Evolutionary conservation across 2,329 filamentous ascomycete genomes (phyloP), one percentile per base, ranked within the genome.

Genomic region (Zopfia rhizophila): DNA sequence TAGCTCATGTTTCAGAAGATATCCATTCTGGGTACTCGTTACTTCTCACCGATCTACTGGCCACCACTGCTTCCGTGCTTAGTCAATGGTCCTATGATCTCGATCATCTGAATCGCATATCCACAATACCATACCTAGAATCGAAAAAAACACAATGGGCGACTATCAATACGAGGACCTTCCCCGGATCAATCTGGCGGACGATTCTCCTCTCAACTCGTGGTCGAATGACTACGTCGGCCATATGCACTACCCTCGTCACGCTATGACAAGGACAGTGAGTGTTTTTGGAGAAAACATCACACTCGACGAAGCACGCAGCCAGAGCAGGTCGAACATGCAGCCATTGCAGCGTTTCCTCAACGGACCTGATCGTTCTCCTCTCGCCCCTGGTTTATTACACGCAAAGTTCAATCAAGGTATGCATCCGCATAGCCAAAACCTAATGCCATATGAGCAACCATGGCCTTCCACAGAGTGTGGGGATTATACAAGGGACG

Each of bases 321-420:
- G 55, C 24, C 51, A 61, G 33, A 55, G 53, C 8, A 51, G 51
- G 38, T 54, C 65, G 27, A 63, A 47, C 40, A 58, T 63, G 54
- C 58, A 55, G 32, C 55, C 55, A 21, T 17, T 72, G 62, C 63
- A 70, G 36, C 69, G 70, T 17, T 72, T 66, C 43, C 58, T 72
- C 45, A 42, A 52, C 27, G 49, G 47, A n/a, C 29, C 30, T n/a
- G 68, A 70, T 25, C 47, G 51, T 13, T 58, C 58, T 21, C 64
- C 66, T 6, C 57, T 68, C 16, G 39, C 58, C 14, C 36, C 45
- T 3, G 60, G 59, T 7, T 45, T 68, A n/a, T 57, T 70, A 14
- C 57, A 67, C 29, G 60, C 61, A 18, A 66, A 67, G 14, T 50
- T 62, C 18, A 35, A 52, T 24, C 32, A 32, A n/a, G 38, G 41